These are phyloP conservation scores for Globisporangium alternatum DNA, from an alignment of 352 stramenopile genomes.

Conservation along the genomic window DNA sequence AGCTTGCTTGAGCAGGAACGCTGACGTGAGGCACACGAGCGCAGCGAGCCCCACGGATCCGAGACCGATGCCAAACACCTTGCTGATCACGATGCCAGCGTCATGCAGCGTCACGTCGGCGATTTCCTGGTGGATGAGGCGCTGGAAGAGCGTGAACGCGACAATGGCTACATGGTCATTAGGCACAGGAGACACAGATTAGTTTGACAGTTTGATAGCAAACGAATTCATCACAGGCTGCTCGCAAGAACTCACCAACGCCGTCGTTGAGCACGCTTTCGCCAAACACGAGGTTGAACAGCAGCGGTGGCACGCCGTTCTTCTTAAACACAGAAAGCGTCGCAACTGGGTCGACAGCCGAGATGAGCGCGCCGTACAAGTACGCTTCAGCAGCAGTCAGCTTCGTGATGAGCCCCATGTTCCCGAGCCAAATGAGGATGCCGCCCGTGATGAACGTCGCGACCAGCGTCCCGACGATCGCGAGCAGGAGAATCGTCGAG, in stretches of 20 bases:
- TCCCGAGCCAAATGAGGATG: constrained; percentile 66
- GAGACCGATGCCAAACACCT: constrained; percentile 83
- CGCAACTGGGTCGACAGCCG: constrained; percentile 91
- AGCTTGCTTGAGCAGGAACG: constrained; percentile 79
- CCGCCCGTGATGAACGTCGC: constrained; percentile 81
- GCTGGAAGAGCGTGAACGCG: constrained; percentile 79
- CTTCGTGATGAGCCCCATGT: constrained; percentile 71
- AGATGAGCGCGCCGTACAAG: constrained; percentile 92
- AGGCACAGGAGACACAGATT: background rate
- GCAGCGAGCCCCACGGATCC: constrained; percentile 73
- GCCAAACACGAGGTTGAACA: constrained; percentile 96
- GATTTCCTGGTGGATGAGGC: constrained; percentile 70
- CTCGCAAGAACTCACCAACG: constrained; percentile 68
- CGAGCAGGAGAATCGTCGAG: constrained; percentile 81
- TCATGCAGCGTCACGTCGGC: constrained; percentile 71
- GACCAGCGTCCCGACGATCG: constrained; percentile 75
- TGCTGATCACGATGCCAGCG: constrained; percentile 70
- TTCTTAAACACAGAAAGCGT: constrained; percentile 94
- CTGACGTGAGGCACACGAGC: constrained; percentile 70
- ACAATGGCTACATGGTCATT: constrained; percentile 58
- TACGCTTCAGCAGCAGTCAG: constrained; percentile 88
- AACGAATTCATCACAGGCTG: constrained; percentile 11
- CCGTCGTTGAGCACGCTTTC: constrained; percentile 95
- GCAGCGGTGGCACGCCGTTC: constrained; percentile 71
- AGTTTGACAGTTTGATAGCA: background rate